phyloP scores from a whole-genome alignment of 1,284 basidiomycete species.

The Mrakiaceae sp. region DNA sequence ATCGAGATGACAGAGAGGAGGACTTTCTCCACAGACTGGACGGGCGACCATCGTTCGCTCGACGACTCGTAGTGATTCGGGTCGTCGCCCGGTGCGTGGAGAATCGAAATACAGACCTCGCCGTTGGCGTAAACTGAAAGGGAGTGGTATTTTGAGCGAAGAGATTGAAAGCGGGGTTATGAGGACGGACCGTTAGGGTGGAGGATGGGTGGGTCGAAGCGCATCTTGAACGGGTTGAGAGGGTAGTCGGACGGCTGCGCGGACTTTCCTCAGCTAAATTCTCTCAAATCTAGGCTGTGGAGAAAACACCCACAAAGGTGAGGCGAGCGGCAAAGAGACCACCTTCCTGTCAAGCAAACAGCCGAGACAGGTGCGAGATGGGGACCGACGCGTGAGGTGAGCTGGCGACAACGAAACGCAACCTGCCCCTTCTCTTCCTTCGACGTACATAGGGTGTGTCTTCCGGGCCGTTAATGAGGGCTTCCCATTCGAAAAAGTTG shows the following conservation, averaged over 20 bases:
- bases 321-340: constrained; percentile 90
- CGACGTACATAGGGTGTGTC: constrained; percentile 84
- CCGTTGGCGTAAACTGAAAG: constrained; percentile 69
- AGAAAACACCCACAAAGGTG: constrained; percentile 61
- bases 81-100: constrained; percentile 93
- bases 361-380: neutral
- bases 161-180: constrained; percentile 3
- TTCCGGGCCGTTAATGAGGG: constrained; percentile 88
- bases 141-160: neutral
- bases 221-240: constrained; percentile 95
- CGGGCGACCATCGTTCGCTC: constrained; percentile 95
- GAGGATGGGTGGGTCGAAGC: constrained; percentile 90
- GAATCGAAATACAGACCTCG: constrained; percentile 93
- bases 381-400: neutral
- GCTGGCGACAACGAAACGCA: neutral
- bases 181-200: constrained; percentile 81
- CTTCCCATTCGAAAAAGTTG: constrained; percentile 98
- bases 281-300: neutral
- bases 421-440: neutral
- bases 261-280: neutral
- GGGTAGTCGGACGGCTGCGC: constrained; percentile 79
- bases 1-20: constrained; percentile 47
- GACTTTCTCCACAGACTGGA: constrained; percentile 90
- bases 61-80: constrained; percentile 65
- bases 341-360: constrained; percentile 55